phyloP scores from a whole-genome alignment of 768 basidiomycete species.

The Hebeloma cylindrosporum region DNA sequence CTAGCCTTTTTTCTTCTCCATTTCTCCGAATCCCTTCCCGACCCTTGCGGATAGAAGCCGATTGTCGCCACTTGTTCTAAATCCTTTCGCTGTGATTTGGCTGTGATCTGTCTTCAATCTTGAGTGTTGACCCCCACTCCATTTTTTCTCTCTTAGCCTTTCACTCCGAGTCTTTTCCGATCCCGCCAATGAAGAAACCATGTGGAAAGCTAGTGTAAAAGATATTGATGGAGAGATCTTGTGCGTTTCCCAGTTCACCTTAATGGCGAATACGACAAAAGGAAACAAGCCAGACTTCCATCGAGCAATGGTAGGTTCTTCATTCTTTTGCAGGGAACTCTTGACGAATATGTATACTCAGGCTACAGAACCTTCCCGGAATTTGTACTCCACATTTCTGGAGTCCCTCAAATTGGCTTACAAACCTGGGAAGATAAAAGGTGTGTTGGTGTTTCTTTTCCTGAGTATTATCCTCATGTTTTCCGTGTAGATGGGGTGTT shows the following conservation, averaged over 20 bases:
- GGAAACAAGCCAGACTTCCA: slow-evolving; percentile 94
- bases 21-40: slow-evolving; percentile 15
- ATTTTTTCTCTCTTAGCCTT: slow-evolving; percentile 45
- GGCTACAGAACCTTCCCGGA: slow-evolving; percentile 65
- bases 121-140: slow-evolving; percentile 1
- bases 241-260: slow-evolving; percentile 93
- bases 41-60: slow-evolving; percentile 2
- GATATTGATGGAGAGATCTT: slow-evolving; percentile 90
- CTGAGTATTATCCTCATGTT: slow-evolving; percentile 7
- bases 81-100: too few relatives aligned
- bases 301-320: slow-evolving; percentile 74
- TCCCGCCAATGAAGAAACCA: slow-evolving; percentile 47
- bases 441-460: slow-evolving; percentile 36
- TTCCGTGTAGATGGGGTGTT: slow-evolving; percentile 78
- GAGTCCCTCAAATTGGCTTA: slow-evolving; percentile 66
- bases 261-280: slow-evolving; percentile 84
- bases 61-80: too few relatives aligned
- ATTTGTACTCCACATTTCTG: slow-evolving; percentile 73
- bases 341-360: slow-evolving; percentile 27
- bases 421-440: slow-evolving; percentile 75
- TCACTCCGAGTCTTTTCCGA: slow-evolving; percentile 73
- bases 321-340: background rate
- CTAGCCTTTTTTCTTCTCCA: slow-evolving; percentile 15
- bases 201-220: slow-evolving; percentile 88
- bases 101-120: too few relatives aligned